Percentiles rank a stretch among this genome's conserved stretches.
phyloP scores from a whole-genome alignment of 352 stramenopile species.

The Pythium pectinolyticum region DNA sequence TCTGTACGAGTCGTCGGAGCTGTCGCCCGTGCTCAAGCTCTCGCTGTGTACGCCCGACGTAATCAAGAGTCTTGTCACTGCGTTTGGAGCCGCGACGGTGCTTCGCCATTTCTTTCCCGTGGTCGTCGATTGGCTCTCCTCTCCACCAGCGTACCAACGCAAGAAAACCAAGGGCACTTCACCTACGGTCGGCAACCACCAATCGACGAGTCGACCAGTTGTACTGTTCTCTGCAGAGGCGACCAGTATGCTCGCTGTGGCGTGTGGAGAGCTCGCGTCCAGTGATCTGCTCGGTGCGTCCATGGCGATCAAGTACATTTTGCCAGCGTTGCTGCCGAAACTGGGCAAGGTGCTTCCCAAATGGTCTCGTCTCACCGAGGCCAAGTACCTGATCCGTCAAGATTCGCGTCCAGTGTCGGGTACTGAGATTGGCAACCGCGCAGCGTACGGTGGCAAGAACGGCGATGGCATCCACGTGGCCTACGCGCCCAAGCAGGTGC shows the following conservation, averaged over 20 bases:
- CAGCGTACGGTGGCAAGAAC: conserved; percentile 31
- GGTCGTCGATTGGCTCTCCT: conserved; percentile 64
- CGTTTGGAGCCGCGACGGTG: conserved; percentile 48
- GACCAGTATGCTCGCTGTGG: conserved; percentile 41
- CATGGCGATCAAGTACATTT: conserved; percentile 59
- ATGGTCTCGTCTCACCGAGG: conserved; percentile 56
- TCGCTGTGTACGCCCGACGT: conserved; percentile 54
- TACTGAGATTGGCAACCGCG: conserved; percentile 20
- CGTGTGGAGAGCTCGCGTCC: conserved; percentile 54
- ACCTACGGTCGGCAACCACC: neutral
- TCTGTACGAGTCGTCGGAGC: conserved; percentile 55
- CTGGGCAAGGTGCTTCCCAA: conserved; percentile 53
- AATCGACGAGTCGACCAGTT: conserved; percentile 9
- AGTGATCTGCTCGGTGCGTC: conserved; percentile 52
- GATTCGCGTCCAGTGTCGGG: conserved; percentile 2
- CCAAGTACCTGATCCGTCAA: conserved; percentile 41
- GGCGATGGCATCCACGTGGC: conserved; percentile 61
- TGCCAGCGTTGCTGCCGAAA: conserved; percentile 53
- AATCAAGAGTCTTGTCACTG: conserved; percentile 26
- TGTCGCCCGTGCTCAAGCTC: conserved; percentile 40
- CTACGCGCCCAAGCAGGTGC: conserved; percentile 51
- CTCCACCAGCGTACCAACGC: conserved; percentile 21
- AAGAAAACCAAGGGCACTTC: neutral
- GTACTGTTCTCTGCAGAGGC: conserved; percentile 50
- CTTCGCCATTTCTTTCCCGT: conserved; percentile 61